phyloP scores from a whole-genome alignment of 768 basidiomycete genomes.

The Xerocomellus chrysenteron region DNA sequence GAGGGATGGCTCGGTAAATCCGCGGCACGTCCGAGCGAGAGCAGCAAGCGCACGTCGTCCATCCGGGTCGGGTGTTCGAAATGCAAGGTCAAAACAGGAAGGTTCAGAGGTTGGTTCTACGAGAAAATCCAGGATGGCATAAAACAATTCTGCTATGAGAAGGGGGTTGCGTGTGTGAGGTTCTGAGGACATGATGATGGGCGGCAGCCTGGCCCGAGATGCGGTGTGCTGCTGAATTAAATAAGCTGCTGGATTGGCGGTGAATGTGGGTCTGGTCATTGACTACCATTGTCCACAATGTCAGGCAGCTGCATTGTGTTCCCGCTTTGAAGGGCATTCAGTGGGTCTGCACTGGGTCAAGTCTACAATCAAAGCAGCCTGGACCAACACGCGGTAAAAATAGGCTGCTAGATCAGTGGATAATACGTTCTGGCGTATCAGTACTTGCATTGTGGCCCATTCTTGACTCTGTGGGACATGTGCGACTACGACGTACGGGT shows the following conservation, averaged over 20 bases:
- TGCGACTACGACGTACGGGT: too few relatives aligned
- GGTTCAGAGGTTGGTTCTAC: background rate
- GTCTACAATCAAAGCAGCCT: too few relatives aligned
- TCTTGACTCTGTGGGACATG: too few relatives aligned
- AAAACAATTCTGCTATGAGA: background rate
- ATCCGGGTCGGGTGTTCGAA: background rate
- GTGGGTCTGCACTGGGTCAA: too few relatives aligned
- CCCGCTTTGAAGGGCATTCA: too few relatives aligned
- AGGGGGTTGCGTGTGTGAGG: background rate
- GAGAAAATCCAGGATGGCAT: background rate
- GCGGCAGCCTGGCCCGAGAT: too few relatives aligned
- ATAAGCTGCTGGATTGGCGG: background rate
- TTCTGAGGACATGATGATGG: background rate
- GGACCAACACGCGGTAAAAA: too few relatives aligned
- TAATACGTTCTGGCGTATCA: too few relatives aligned
- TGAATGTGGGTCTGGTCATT: too few relatives aligned
- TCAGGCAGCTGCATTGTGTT: too few relatives aligned
- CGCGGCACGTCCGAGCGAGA: slow-evolving; percentile 6
- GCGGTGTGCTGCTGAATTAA: background rate
- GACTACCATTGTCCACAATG: background rate
- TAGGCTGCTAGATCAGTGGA: too few relatives aligned
- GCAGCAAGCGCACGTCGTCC: background rate
- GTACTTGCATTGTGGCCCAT: too few relatives aligned
- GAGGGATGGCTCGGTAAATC: background rate
- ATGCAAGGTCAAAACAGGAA: background rate